Evolutionary conservation across 345 rosid species (phyloP).

Genomic region (Triadica sebifera): DNA sequence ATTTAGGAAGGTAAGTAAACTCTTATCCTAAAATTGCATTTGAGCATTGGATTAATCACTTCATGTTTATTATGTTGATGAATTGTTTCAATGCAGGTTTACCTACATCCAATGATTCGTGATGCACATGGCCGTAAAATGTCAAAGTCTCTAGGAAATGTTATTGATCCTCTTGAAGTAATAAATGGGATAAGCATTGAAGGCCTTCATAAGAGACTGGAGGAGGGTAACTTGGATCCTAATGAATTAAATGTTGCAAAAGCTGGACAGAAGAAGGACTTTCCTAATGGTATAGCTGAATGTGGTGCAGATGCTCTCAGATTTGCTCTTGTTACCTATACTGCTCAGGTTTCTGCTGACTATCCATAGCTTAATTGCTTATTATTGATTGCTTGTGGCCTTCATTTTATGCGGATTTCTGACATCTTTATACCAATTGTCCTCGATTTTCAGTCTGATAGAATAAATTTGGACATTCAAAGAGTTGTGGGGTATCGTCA

Average conservation of each 20-base stretch:
- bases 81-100: constrained; percentile 48
- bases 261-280: constrained; percentile 72
- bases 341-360: constrained; percentile 71
- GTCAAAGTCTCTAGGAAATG: constrained; percentile 95
- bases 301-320: constrained; percentile 99
- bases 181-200: constrained; percentile 78
- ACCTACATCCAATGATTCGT: constrained; percentile 93
- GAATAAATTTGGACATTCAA: constrained; percentile 90
- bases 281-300: constrained; percentile 89
- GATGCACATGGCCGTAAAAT: constrained; percentile 98
- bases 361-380: background rate
- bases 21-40: constrained; percentile 1
- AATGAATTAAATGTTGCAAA: constrained; percentile 69
- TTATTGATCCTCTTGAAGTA: constrained; percentile 90
- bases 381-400: constrained; percentile 1
- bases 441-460: constrained; percentile 63
- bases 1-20: constrained; percentile 62
- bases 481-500: constrained; percentile 98
- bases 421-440: background rate
- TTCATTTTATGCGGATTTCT: background rate
- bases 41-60: background rate
- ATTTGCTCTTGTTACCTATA: constrained; percentile 87
- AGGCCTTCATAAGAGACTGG: constrained; percentile 78
- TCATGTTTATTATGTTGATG: background rate
- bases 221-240: constrained; percentile 79